These are phyloP conservation scores for Backusella tarrabulga DNA, from an alignment of 192 early-diverging fungal species.

Conservation along the genomic window DNA sequence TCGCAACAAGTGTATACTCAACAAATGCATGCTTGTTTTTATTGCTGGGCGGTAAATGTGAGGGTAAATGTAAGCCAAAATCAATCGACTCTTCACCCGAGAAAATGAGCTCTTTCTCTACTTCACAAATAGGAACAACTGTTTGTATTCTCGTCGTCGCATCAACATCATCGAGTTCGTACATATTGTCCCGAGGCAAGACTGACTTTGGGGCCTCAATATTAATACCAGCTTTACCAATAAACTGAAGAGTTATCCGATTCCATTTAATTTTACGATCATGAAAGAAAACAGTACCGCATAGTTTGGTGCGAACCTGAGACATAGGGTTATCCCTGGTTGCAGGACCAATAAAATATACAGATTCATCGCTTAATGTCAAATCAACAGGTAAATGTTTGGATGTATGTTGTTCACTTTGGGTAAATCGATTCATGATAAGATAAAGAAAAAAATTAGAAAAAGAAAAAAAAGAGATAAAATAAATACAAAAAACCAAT, in stretches of 20 bases:
- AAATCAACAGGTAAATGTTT: slow-evolving; percentile 22
- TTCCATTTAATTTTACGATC: slow-evolving; percentile 36
- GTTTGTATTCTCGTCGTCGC: slow-evolving; percentile 18
- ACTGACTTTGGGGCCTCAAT: slow-evolving; percentile 18
- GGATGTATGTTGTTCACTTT: neutral
- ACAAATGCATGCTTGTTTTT: slow-evolving; percentile 35
- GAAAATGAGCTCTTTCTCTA: slow-evolving; percentile 39
- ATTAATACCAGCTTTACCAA: slow-evolving; percentile 27
- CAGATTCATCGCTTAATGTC: slow-evolving; percentile 9
- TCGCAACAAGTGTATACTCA: slow-evolving; percentile 31
- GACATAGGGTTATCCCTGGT: slow-evolving; percentile 32
- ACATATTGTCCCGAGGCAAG: neutral
- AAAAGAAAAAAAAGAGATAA: slow-evolving; percentile 1
- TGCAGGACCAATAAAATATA: slow-evolving; percentile 37
- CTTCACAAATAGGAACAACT: slow-evolving; percentile 26
- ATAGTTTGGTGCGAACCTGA: slow-evolving; percentile 30
- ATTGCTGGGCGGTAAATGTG: slow-evolving; percentile 28
- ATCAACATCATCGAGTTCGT: neutral
- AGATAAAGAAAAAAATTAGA: neutral
- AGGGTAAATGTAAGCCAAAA: slow-evolving; percentile 37
- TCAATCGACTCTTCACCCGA: slow-evolving; percentile 28
- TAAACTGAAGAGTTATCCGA: slow-evolving; percentile 30
- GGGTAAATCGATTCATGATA: slow-evolving; percentile 13
- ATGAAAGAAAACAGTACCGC: slow-evolving; percentile 26
- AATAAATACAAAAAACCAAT: slow-evolving; percentile 9